These are phyloP conservation scores for Selaginella tamariscina DNA, from an alignment of 75 land plant species.

Conservation along the genomic window DNA sequence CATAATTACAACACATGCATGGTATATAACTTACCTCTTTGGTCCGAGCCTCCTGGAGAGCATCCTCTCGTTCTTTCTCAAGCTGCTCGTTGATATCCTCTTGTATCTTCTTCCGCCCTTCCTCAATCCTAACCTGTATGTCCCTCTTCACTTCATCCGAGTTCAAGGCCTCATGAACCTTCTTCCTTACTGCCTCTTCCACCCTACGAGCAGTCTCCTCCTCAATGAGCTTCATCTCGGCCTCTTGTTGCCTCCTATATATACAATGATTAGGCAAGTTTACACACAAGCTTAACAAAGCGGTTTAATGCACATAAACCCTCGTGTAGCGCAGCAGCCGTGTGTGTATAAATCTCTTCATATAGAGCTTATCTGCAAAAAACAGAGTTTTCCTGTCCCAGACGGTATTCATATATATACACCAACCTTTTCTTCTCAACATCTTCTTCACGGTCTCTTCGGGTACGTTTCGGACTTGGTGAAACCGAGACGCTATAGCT, in stretches of 20 bases:
- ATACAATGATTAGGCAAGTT: background rate
- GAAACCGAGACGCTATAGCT: background rate
- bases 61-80: constrained; percentile 75
- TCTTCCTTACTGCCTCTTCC: constrained; percentile 77
- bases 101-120: constrained; percentile 21
- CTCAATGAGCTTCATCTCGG: constrained; percentile 71
- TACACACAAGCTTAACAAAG: background rate
- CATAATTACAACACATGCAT: background rate
- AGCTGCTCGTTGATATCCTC: constrained; percentile 20
- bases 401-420: background rate
- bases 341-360: background rate
- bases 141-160: constrained; percentile 65
- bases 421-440: background rate
- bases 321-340: background rate
- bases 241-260: constrained; percentile 83
- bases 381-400: background rate
- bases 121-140: constrained; percentile 39
- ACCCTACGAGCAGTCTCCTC: constrained; percentile 89
- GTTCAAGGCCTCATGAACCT: constrained; percentile 69
- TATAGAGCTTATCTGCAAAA: background rate
- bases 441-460: background rate
- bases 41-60: constrained; percentile 57
- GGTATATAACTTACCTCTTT: constrained; percentile 43
- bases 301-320: background rate
- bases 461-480: background rate